Conservation (phyloP, 2,329 filamentous ascomycete genomes). For the Raffaelea arxii region DNA sequence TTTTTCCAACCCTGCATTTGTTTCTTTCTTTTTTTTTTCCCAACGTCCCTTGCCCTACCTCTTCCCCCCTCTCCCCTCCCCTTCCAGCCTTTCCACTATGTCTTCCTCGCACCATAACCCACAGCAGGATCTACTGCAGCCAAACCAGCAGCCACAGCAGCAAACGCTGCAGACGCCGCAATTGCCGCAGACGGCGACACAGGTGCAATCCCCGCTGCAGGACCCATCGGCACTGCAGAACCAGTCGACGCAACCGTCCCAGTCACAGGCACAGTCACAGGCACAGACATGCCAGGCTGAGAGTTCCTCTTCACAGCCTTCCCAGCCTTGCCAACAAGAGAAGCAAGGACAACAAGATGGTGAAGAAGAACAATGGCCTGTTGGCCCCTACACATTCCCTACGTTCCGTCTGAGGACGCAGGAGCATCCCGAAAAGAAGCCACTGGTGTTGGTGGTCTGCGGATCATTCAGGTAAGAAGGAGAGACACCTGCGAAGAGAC, state of each 20-base stretch:
- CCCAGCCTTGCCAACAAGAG: no score
- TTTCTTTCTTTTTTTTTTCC: no score
- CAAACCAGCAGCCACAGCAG: neutral
- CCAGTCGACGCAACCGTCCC: neutral
- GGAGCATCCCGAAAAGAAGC: conserved; percentile 16
- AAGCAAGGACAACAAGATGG: neutral
- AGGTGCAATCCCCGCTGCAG: neutral
- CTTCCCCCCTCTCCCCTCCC: no score
- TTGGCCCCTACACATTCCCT: conserved; percentile 10
- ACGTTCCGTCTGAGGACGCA: conserved; percentile 10
- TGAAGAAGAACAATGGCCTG: neutral
- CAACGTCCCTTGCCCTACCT: no score
- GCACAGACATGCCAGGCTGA: neutral
- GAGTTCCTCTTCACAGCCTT: no score
- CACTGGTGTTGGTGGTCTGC: conserved; percentile 25
- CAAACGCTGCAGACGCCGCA: no score
- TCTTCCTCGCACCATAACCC: neutral
- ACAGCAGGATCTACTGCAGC: neutral
- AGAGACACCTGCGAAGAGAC: conserved; percentile 4
- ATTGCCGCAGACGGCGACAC: no score
- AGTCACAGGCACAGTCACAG: neutral
- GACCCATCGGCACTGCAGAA: neutral
- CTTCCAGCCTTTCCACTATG: neutral
- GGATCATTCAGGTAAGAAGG: conserved; percentile 22
- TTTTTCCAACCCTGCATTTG: no score